Conservation (phyloP, 306 rosid species). For the Cercis canadensis region DNA sequence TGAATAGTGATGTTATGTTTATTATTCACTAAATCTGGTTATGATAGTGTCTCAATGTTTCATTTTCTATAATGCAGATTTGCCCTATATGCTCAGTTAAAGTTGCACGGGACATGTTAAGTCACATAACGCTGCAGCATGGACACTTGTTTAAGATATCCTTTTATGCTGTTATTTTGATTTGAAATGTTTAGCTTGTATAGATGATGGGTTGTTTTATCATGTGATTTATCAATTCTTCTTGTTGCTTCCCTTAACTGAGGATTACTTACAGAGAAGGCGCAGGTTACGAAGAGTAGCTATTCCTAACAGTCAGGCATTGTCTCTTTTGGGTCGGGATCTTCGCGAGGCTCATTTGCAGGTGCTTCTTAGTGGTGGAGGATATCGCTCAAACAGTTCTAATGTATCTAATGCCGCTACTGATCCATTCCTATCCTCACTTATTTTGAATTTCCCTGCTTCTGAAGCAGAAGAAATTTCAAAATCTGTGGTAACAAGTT, state of each 20-base stretch:
- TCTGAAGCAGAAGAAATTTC: conserved; percentile 92
- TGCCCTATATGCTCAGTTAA: conserved; percentile 95
- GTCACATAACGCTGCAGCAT: conserved; percentile 93
- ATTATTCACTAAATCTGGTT: conserved; percentile 26
- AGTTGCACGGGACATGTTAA: conserved; percentile 85
- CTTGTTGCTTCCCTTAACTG: conserved; percentile 61
- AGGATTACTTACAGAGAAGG: conserved; percentile 83
- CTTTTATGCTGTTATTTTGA: conserved; percentile 42
- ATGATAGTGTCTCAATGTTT: conserved; percentile 35
- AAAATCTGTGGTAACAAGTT: conserved; percentile 69
- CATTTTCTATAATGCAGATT: conserved; percentile 62
- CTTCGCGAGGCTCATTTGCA: conserved; percentile 98
- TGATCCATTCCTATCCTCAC: conserved; percentile 91
- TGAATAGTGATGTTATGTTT: too few species aligned
- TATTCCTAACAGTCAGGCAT: conserved; percentile 77
- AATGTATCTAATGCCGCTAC: conserved; percentile 61
- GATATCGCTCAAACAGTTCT: conserved; percentile 65
- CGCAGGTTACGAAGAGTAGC: conserved; percentile 87
- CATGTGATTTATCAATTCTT: neutral
- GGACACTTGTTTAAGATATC: conserved; percentile 97
- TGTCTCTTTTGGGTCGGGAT: conserved; percentile 84
- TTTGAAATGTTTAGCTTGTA: conserved; percentile 3
- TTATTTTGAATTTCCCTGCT: conserved; percentile 82
- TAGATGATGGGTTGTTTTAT: conserved; percentile 5
- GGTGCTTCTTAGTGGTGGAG: conserved; percentile 81